Evolutionary conservation across 352 stramenopile genomes (phyloP).

Genomic region (Pythium brachiatum): DNA sequence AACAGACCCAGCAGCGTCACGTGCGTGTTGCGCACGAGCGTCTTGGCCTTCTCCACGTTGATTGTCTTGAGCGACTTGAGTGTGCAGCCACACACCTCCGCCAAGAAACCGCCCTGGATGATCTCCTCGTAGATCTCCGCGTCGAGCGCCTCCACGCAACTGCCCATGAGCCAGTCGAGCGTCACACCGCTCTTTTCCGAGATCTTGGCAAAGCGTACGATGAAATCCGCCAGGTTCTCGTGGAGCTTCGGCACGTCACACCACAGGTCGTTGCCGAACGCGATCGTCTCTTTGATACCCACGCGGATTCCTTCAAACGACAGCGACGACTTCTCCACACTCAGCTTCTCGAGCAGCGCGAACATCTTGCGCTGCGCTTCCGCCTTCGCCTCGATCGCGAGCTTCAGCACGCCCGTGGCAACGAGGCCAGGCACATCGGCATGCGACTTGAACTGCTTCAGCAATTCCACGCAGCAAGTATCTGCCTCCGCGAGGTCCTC

Average conservation of each 20-base stretch:
- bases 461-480: constrained; percentile 52
- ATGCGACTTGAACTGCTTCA: constrained; percentile 67
- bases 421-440: constrained; percentile 56
- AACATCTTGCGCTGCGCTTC: constrained; percentile 55
- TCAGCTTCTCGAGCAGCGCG: constrained; percentile 65
- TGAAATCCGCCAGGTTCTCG: constrained; percentile 66
- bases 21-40: constrained; percentile 51
- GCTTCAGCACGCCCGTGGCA: constrained; percentile 53
- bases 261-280: constrained; percentile 62
- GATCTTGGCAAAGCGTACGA: constrained; percentile 69
- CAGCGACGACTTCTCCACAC: constrained; percentile 55
- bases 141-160: constrained; percentile 45
- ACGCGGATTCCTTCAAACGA: constrained; percentile 55
- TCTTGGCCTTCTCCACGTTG: constrained; percentile 44
- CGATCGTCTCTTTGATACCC: constrained; percentile 58
- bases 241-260: constrained; percentile 84
- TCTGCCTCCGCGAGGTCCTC: constrained; percentile 69
- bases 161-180: constrained; percentile 67
- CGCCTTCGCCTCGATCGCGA: constrained; percentile 66
- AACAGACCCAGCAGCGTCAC: constrained; percentile 54
- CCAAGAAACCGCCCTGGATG: constrained; percentile 66
- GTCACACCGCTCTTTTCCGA: constrained; percentile 56
- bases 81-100: constrained; percentile 40
- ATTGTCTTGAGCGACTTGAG: constrained; percentile 46
- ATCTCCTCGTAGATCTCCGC: constrained; percentile 64